Evolutionary conservation across 2,329 filamentous ascomycete genomes (phyloP).

Genomic region (Colletotrichum orbiculare): DNA sequence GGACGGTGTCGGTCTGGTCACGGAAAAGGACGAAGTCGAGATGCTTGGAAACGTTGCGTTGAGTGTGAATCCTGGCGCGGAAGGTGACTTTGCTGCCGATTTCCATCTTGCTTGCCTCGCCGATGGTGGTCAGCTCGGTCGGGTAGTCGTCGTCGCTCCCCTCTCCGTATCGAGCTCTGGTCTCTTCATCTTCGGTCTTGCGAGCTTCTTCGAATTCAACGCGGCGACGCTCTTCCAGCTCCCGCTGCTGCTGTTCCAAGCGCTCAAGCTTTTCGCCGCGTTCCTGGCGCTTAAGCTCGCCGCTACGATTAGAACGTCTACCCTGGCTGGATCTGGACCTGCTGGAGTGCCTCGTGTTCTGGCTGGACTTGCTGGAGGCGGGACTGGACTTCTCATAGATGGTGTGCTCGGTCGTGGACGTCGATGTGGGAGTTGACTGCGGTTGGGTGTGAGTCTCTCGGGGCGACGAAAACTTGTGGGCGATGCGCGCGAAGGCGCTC

Average conservation of each 20-base stretch:
- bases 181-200: conserved; percentile 29
- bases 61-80: conserved; percentile 75
- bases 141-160: conserved; percentile 25
- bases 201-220: conserved; percentile 27
- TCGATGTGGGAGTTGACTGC: not conserved
- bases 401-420: conserved; percentile 15
- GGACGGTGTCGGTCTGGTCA: conserved; percentile 84
- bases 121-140: conserved; percentile 30
- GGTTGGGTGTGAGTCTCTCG: conserved; percentile 15
- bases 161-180: conserved; percentile 27
- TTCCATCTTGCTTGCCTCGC: conserved; percentile 26
- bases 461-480: conserved; percentile 30
- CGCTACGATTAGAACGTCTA: conserved; percentile 21
- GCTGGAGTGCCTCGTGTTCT: conserved; percentile 22
- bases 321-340: conserved; percentile 24
- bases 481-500: conserved; percentile 38
- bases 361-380: conserved; percentile 23
- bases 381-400: conserved; percentile 24
- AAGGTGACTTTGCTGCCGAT: conserved; percentile 54
- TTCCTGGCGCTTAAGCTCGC: conserved; percentile 27
- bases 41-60: conserved; percentile 83
- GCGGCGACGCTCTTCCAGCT: conserved; percentile 23
- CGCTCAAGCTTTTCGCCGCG: conserved; percentile 25
- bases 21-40: conserved; percentile 89
- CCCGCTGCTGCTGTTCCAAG: conserved; percentile 22